Percentiles rank a stretch among this genome's conserved stretches.
Conservation (phyloP, 371 early-diverging fungal species). For the Apophysomyces trapeziformis region DNA sequence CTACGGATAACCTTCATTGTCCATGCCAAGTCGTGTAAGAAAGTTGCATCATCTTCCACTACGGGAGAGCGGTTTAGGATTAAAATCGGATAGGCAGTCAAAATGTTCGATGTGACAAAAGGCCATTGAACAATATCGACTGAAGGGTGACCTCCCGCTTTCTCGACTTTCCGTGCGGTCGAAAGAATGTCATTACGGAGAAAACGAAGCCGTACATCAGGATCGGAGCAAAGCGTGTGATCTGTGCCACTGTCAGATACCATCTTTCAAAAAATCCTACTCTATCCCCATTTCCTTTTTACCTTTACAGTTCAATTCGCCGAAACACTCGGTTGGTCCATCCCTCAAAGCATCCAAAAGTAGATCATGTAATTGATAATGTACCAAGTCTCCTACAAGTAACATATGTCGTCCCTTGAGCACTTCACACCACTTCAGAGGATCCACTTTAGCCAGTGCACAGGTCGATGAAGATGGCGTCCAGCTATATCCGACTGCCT, state of each 20-base stretch:
- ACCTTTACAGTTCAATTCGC: conserved; percentile 64
- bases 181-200: conserved; percentile 62
- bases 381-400: conserved; percentile 60
- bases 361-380: conserved; percentile 62
- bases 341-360: conserved; percentile 52
- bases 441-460: conserved; percentile 12
- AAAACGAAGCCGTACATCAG: conserved; percentile 44
- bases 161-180: conserved; percentile 35
- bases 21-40: conserved; percentile 47
- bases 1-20: conserved; percentile 51
- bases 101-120: conserved; percentile 48
- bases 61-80: conserved; percentile 56
- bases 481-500: conserved; percentile 39
- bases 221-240: conserved; percentile 44
- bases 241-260: conserved; percentile 21
- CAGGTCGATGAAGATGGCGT: conserved; percentile 7
- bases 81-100: conserved; percentile 45
- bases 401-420: conserved; percentile 45
- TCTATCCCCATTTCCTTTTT: background rate
- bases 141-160: conserved; percentile 38
- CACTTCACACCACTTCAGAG: conserved; percentile 38
- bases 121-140: conserved; percentile 52
- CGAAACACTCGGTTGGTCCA: conserved; percentile 56
- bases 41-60: conserved; percentile 49
- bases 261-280: background rate